These are phyloP conservation scores for Austroboletus eburneus DNA, from an alignment of 768 basidiomycete genomes.

Conservation along the genomic window DNA sequence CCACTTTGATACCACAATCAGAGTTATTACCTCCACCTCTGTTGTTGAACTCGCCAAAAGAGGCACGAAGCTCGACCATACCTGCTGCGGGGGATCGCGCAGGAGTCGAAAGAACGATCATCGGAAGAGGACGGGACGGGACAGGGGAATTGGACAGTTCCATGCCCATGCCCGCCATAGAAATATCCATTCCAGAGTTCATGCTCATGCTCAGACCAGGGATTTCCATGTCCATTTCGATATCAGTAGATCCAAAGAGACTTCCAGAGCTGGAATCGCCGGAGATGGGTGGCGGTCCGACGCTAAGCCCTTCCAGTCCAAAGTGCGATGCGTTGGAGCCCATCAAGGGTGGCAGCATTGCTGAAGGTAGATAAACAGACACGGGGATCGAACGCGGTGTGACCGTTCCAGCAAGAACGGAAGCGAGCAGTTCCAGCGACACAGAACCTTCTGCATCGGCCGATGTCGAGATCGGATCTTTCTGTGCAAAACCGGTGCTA, in stretches of 20 bases:
- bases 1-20: constrained; percentile 24
- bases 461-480: background rate
- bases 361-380: constrained; percentile 57
- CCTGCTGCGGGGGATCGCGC: constrained; percentile 62
- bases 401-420: constrained; percentile 56
- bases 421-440: constrained; percentile 55
- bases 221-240: constrained; percentile 35
- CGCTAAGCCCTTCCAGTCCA: constrained; percentile 24
- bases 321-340: constrained; percentile 21
- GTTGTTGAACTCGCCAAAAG: constrained; percentile 46
- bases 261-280: constrained; percentile 23
- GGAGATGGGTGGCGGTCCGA: constrained; percentile 21
- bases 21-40: constrained; percentile 9
- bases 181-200: constrained; percentile 27
- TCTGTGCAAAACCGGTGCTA: background rate
- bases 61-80: constrained; percentile 59
- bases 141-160: constrained; percentile 31
- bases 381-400: constrained; percentile 52
- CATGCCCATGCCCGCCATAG: constrained; percentile 30
- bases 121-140: constrained; percentile 40
- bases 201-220: constrained; percentile 34
- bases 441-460: constrained; percentile 33
- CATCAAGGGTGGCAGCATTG: constrained; percentile 21
- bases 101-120: constrained; percentile 63
- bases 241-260: constrained; percentile 30